A percentile compares a stretch with the other conserved stretches of the same genome.
Evolutionary conservation across 106 monocot genomes (phyloP).

Genomic region (Vanilla planifolia): DNA sequence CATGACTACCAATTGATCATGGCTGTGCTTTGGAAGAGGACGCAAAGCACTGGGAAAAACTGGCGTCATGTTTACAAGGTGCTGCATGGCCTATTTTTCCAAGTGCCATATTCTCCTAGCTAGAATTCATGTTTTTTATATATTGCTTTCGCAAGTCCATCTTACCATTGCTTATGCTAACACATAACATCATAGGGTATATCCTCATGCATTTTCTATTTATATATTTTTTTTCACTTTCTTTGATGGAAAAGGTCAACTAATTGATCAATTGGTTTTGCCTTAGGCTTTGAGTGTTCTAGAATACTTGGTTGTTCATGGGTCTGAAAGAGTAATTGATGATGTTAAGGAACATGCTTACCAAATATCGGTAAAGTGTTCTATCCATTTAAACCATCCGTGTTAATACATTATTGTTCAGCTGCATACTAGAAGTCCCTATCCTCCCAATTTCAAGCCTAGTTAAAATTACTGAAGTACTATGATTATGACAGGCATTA

Average conservation of each 20-base stretch:
- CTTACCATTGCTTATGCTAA: background rate
- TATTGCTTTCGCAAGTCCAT: background rate
- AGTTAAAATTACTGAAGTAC: too few species aligned
- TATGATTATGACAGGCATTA: slow-evolving; percentile 44
- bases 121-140: too few species aligned
- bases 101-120: too few species aligned
- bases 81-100: background rate
- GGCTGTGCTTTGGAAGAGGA: slow-evolving; percentile 89
- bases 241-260: background rate
- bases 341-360: slow-evolving; percentile 79
- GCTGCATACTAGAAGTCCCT: too few species aligned
- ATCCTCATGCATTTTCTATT: background rate
- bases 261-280: background rate
- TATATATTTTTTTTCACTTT: too few species aligned
- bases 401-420: too few species aligned
- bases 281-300: slow-evolving; percentile 70
- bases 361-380: slow-evolving; percentile 66
- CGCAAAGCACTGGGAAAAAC: slow-evolving; percentile 91
- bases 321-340: slow-evolving; percentile 86
- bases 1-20: slow-evolving; percentile 84
- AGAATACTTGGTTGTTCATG: slow-evolving; percentile 86
- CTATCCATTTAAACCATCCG: too few species aligned
- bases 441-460: too few species aligned
- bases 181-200: background rate
- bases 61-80: slow-evolving; percentile 99